Evolutionary conservation across 306 rosid species (phyloP), one percentile per base, ranked within the genome.

Genomic region (Dalbergia oliveri): DNA sequence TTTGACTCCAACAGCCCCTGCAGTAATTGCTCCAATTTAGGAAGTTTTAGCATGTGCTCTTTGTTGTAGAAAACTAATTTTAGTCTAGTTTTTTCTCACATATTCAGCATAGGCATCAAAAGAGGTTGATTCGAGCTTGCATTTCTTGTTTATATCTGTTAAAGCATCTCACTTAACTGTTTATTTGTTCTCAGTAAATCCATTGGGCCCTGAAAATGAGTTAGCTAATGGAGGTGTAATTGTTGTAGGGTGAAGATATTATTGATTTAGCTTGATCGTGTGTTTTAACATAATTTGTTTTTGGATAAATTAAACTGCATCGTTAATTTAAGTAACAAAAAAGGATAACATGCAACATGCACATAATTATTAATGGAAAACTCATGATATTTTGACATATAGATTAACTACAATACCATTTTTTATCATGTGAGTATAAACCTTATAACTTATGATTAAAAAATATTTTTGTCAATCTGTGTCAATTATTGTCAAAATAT

Each of bases 11-110:
- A 19, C 37, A 11, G n/a, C 8, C 73, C 37, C 67, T 68, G 68
- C 45, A 67, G 16, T 59, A 44, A 39, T 61, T 73, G 58, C 14
- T 44, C 60, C 58, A 43, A 45, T 62, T 10, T 44, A 67, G 35
- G 75, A 79, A 62, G 63, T 80, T 33, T 26, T 79, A 61, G 35
- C 69, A 61, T 69, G 23, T 53, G 16, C 45, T 14, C 77, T 61
- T 72, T 26, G 47, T 66, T 74, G 9, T 76, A 6, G 50, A 62
- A 50, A 63, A 18, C 53, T 33, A 34, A 35, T 73, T 16, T 23
- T 31, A 59, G 13, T 57, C 13, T 50, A n/a, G 13, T 56, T 47
- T 71, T 53, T 34, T 71, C 62, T 8, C 60, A 37, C 62, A 10
- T 44, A 41, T 49, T 53, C 50, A 75, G 19, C 65, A 11, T 33